Percentiles rank a stretch among this genome's conserved stretches.
These are phyloP conservation scores for Apiospora aurea DNA, from an alignment of 2,329 filamentous ascomycete species.

Conservation along the genomic window DNA sequence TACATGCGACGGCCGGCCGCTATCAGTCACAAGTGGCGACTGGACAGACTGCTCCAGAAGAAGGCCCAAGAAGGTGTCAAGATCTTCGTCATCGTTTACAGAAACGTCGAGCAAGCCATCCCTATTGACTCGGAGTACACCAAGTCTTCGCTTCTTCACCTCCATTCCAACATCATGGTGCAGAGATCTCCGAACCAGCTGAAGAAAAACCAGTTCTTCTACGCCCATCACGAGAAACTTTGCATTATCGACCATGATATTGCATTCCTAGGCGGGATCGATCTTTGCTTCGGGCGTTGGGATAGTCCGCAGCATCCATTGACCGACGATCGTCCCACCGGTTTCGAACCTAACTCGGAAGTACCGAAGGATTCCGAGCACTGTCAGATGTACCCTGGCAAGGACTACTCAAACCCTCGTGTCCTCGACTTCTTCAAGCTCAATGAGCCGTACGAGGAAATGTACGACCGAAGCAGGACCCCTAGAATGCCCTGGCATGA, in stretches of 20 bases:
- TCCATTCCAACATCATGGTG: slow-evolving; percentile 96
- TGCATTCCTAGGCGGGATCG: slow-evolving; percentile 93
- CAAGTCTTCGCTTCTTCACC: slow-evolving; percentile 92
- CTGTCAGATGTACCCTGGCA: slow-evolving; percentile 95
- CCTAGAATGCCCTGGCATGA: slow-evolving; percentile 99
- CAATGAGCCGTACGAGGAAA: slow-evolving; percentile 95
- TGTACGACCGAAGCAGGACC: slow-evolving; percentile 91
- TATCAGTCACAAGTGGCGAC: slow-evolving; percentile 97
- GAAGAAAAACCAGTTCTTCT: slow-evolving; percentile 99
- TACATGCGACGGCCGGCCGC: slow-evolving; percentile 93
- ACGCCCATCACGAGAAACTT: slow-evolving; percentile 98
- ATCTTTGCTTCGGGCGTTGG: slow-evolving; percentile 97
- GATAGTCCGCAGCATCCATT: slow-evolving; percentile 93
- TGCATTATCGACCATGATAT: slow-evolving; percentile 95
- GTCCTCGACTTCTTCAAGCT: slow-evolving; percentile 95
- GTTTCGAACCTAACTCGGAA: slow-evolving; percentile 79
- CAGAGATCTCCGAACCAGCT: slow-evolving; percentile 97
- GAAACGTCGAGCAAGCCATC: slow-evolving; percentile 95
- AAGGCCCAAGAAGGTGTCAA: slow-evolving; percentile 97
- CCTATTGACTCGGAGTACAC: slow-evolving; percentile 99
- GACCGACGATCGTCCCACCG: slow-evolving; percentile 92
- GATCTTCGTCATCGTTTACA: slow-evolving; percentile 96
- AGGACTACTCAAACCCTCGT: slow-evolving; percentile 96
- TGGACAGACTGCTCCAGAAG: slow-evolving; percentile 89
- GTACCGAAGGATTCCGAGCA: slow-evolving; percentile 88